These are phyloP conservation scores for Hypoxylon crocopeplum DNA, from an alignment of 495 filamentous ascomycete species.

Conservation along the genomic window DNA sequence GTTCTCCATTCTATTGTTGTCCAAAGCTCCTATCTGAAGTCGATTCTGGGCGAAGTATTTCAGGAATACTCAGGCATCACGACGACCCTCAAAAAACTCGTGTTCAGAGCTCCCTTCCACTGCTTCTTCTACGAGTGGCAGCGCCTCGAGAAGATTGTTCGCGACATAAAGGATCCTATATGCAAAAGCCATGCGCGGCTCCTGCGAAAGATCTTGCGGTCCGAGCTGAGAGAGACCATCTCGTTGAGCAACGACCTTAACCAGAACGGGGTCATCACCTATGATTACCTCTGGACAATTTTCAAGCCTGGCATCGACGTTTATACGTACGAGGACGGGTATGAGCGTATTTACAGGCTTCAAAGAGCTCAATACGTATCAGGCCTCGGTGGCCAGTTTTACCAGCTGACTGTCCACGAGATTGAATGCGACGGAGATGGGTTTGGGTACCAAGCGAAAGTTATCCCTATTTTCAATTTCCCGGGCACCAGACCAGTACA, in stretches of 20 bases:
- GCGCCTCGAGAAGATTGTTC: constrained; percentile 54
- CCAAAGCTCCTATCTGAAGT: constrained; percentile 68
- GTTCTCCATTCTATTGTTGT: constrained; percentile 57
- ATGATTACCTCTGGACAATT: constrained; percentile 57
- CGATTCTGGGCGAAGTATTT: constrained; percentile 61
- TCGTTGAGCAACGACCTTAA: constrained; percentile 64
- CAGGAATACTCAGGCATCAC: constrained; percentile 71
- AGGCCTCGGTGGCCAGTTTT: constrained; percentile 51
- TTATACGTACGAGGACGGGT: constrained; percentile 37
- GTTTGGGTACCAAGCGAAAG: constrained; percentile 58
- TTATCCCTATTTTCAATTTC: constrained; percentile 57
- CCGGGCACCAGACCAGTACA: constrained; percentile 64
- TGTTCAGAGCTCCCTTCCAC: constrained; percentile 66
- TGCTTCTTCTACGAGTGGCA: constrained; percentile 73
- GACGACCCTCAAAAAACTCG: constrained; percentile 62
- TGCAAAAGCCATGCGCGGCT: constrained; percentile 64
- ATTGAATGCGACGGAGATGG: constrained; percentile 67
- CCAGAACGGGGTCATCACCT: constrained; percentile 65
- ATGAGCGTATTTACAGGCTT: constrained; percentile 45
- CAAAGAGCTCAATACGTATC: constrained; percentile 38
- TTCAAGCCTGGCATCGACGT: constrained; percentile 50
- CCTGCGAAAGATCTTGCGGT: constrained; percentile 60
- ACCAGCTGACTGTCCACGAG: constrained; percentile 49
- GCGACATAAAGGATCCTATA: constrained; percentile 54
- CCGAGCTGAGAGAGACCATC: constrained; percentile 65